Base-by-base conservation (phyloP, 768 basidiomycete genomes). In the Suillus clintonianus region DNA sequence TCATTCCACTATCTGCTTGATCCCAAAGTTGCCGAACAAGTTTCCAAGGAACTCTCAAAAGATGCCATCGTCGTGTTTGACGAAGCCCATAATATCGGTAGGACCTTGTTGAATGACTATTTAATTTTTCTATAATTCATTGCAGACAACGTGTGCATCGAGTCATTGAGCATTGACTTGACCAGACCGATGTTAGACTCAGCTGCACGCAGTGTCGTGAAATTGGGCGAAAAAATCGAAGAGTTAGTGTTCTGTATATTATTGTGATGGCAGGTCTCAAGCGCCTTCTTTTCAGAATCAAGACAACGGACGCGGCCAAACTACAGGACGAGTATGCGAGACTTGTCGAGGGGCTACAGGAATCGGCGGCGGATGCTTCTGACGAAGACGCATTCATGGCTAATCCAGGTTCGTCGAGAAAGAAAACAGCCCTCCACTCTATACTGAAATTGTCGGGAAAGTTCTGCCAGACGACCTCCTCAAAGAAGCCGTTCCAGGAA, bases 41-140 rank as follows among this genome's bases (percentile, higher is more conserved):
- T 99, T 15, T 99, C 97, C 2, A 96, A 94, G 72, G 97, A 99
- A 75, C 83, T 99, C 79, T 93, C 92, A 9, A 99, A 98, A 71
- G 97, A 99, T 74, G 91, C 95, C 36, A 99, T 99, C 60, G 95
- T 99, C 43, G 97, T 99, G 2, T 99, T 99, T 71, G 97, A 99
- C 71, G 97, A 99, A 74, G 97, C 97, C 17, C 97, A 99, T 77
- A 99, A 99, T 74, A 99, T 99, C 59, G 96, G 96, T 95, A 69
- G 62, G 67, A 32, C 57, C 60, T 45, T 24, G 30, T 47, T 41
- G 30, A 13, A 14, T 30, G 19, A 27, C 5, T 27, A 17, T 48
- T 50, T 3, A 37, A 56, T 27, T 47, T 60, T 41, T 48, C 63
- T 61, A 15, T 71, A 48, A 24, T 48, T 62, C 39, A 30, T 27